Evolutionary conservation across 352 stramenopile species (phyloP), one percentile per base, ranked within the genome.

Genomic region (Phytophthora vignae): DNA sequence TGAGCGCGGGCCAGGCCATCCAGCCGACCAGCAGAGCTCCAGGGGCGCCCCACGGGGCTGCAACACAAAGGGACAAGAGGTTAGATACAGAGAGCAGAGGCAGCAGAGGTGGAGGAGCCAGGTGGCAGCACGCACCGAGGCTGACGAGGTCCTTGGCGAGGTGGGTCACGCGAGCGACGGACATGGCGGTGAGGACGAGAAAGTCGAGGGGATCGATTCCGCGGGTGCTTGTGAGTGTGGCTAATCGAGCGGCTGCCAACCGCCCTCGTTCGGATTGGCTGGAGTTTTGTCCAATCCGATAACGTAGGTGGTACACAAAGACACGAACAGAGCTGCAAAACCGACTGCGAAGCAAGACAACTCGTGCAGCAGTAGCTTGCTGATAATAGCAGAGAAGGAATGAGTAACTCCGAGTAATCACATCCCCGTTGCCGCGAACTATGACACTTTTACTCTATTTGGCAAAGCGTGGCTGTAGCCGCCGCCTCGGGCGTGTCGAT

Each of bases 1-100:
- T 89, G 50, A 95, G 80, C 6, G 72, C 86, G 1, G 88, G 88
- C 88, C 88, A 95, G 15, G 81, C 83, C 61, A 93, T 75, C 85
- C 84, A 95, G 62, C 75, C 85, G 14, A 79, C 82, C 21, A 90
- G 65, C 19, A 92, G 56, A 2, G 73, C 77, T 36, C 38, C 77
- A 14, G 88, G 86, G 25, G 75, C 86, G 11, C 62, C 79, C 88
- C 88, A 95, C 31, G 73, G 78, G 36, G 74, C 79, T 90, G 63
- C 10, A 64, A 5, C 3, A 49, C 8, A 55, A 25, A 27, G n/a
- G 52, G n/a, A 53, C 27, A 25, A 48, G 3, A 15, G 4, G 3
- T 29, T 2, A 29, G 14, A 17, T 25, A 61, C 8, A 50, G 0
- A 38, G 46, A 42, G 36, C 5, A 42, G 36, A 42, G 10, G 36